A percentile compares a stretch with the other conserved stretches of the same genome.
Evolutionary conservation across 2,329 filamentous ascomycete species (phyloP).

Genomic region (Xylariales sp.): DNA sequence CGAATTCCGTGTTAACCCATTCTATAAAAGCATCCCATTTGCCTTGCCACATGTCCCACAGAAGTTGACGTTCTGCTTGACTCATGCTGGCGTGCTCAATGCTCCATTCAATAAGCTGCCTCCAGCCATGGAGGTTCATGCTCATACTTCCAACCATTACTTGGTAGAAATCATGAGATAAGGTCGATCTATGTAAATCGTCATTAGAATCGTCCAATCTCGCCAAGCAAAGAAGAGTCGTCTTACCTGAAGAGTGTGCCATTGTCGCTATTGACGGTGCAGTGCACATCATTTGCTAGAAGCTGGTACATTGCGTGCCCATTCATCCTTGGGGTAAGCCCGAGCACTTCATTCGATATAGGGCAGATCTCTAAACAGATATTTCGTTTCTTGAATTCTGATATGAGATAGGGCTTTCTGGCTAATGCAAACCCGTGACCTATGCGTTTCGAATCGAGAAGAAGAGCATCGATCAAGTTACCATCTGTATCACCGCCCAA

Average conservation of each 20-base stretch:
- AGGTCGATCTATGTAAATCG: conserved; percentile 49
- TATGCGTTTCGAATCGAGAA: conserved; percentile 64
- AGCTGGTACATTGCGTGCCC: conserved; percentile 66
- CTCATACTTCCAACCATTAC: conserved; percentile 63
- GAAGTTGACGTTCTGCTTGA: conserved; percentile 30
- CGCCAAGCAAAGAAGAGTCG: neutral
- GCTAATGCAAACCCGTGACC: conserved; percentile 70
- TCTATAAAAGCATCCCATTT: conserved; percentile 57
- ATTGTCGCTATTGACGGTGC: conserved; percentile 72
- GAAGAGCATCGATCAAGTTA: conserved; percentile 65
- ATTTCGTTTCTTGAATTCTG: conserved; percentile 56
- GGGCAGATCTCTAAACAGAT: conserved; percentile 74
- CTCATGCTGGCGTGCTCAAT: conserved; percentile 55
- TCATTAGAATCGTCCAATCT: no score
- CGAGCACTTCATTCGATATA: conserved; percentile 72
- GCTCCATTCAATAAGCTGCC: conserved; percentile 62
- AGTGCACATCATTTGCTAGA: conserved; percentile 68
- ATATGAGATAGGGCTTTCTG: conserved; percentile 62
- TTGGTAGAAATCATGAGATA: conserved; percentile 76
- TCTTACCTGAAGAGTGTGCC: conserved; percentile 65
- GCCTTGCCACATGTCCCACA: conserved; percentile 38
- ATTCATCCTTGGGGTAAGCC: conserved; percentile 60
- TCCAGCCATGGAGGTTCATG: conserved; percentile 68
- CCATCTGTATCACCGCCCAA: conserved; percentile 59
- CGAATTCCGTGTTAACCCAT: conserved; percentile 36